Percentiles rank a stretch among this genome's conserved stretches.
Conservation (phyloP, 768 basidiomycete species). For the Cantharellus cinnabarinus region DNA sequence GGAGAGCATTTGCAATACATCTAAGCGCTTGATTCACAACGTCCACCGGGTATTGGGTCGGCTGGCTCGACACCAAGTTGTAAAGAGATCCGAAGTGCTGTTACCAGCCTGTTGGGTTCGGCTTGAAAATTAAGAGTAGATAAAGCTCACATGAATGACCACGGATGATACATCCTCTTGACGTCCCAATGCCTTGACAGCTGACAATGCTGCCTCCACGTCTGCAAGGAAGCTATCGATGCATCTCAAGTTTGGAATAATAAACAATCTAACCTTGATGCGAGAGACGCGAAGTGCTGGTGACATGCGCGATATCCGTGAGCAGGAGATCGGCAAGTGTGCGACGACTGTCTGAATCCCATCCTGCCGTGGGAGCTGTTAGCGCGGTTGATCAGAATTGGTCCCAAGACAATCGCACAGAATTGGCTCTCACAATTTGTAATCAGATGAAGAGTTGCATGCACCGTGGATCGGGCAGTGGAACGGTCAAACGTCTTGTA, state of each 20-base stretch:
- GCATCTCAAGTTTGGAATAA: not conserved
- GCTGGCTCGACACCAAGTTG: too few species aligned
- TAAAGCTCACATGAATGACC: not conserved
- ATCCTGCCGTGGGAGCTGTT: not conserved
- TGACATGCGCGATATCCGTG: not conserved
- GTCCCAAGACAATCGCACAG: too few species aligned
- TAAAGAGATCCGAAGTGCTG: too few species aligned
- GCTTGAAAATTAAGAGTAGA: too few species aligned
- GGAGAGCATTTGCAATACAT: constrained; percentile 11
- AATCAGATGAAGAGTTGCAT: too few species aligned
- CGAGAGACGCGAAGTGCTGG: not conserved
- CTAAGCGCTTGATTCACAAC: constrained; percentile 9
- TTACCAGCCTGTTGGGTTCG: too few species aligned
- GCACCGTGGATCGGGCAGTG: not conserved
- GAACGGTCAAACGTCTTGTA: not conserved
- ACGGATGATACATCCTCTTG: constrained; percentile 7
- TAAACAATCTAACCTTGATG: not conserved
- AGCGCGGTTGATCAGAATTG: not conserved
- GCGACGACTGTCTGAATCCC: not conserved
- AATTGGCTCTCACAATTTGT: too few species aligned
- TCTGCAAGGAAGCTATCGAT: constrained; percentile 4
- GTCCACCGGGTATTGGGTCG: not conserved
- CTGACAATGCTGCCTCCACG: constrained; percentile 3
- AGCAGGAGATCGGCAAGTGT: not conserved
- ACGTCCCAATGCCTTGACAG: constrained; percentile 11